These are phyloP conservation scores for Gynandropsis gynandra DNA, from an alignment of 345 rosid genomes.

Conservation along the genomic window DNA sequence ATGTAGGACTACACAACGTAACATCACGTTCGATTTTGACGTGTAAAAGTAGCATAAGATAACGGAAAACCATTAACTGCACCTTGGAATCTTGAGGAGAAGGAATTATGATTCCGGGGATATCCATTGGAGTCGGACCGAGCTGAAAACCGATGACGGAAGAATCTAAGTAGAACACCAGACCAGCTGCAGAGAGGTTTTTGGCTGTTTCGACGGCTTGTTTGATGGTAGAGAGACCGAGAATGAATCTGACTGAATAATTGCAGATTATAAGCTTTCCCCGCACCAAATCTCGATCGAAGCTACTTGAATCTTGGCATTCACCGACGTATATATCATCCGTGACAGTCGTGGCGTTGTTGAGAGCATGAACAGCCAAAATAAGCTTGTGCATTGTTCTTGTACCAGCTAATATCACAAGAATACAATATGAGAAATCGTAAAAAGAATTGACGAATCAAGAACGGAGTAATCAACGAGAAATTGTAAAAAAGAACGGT, in stretches of 20 bases:
- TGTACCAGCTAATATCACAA: slow-evolving; percentile 50
- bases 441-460: not conserved
- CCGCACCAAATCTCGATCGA: slow-evolving; percentile 46
- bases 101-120: slow-evolving; percentile 81
- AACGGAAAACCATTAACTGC: not conserved
- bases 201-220: slow-evolving; percentile 65
- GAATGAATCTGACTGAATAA: slow-evolving; percentile 83
- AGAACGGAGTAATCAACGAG: slow-evolving; percentile 7
- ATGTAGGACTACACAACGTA: too few species aligned
- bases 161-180: slow-evolving; percentile 87
- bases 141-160: slow-evolving; percentile 83
- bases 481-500: not conserved
- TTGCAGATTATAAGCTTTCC: slow-evolving; percentile 87
- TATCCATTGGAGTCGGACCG: slow-evolving; percentile 73
- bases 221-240: slow-evolving; percentile 80
- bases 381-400: slow-evolving; percentile 50
- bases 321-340: slow-evolving; percentile 78
- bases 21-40: slow-evolving; percentile 10
- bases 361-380: slow-evolving; percentile 67
- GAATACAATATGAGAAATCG: slow-evolving; percentile 2
- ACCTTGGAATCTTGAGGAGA: slow-evolving; percentile 89
- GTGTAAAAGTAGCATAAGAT: too few species aligned
- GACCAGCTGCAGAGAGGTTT: slow-evolving; percentile 82
- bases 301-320: slow-evolving; percentile 76
- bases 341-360: slow-evolving; percentile 49